phyloP scores from a whole-genome alignment of 305 asterid genomes.

The Solanum aculeatissimum region DNA sequence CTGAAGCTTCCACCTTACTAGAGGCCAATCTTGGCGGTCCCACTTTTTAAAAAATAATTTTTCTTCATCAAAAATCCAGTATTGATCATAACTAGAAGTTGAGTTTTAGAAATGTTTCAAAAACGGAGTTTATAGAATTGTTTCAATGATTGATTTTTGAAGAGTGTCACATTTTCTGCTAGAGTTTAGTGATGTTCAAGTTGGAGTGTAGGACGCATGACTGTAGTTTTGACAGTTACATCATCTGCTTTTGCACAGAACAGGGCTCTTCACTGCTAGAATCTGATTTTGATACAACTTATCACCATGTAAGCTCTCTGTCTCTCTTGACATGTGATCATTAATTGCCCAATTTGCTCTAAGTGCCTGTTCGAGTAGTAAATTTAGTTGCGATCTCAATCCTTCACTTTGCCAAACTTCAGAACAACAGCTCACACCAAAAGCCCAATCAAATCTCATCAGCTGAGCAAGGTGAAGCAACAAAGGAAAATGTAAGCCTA shows the following conservation, averaged over 20 bases:
- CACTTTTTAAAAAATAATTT: neutral
- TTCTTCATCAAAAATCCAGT: neutral
- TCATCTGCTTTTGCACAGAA: constrained; percentile 39
- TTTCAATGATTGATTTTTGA: neutral
- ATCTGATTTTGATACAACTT: constrained; percentile 21
- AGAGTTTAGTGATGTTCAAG: neutral
- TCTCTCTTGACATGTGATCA: neutral
- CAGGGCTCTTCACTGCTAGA: constrained; percentile 20
- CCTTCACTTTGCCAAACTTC: constrained; percentile 14
- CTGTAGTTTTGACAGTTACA: constrained; percentile 1
- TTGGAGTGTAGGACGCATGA: neutral
- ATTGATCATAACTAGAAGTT: neutral
- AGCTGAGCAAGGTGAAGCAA: constrained; percentile 21
- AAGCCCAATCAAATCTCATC: constrained; percentile 20
- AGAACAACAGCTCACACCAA: constrained; percentile 30
- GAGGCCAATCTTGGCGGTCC: neutral
- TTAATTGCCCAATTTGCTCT: neutral
- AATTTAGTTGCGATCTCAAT: neutral
- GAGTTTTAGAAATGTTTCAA: neutral
- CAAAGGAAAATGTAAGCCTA: constrained; percentile 37
- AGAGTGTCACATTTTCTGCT: neutral
- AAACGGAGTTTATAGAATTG: neutral
- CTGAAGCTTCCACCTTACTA: neutral
- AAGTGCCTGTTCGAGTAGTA: neutral
- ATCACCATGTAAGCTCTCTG: constrained; percentile 31